Evolutionary conservation across 495 filamentous ascomycete genomes (phyloP).

Genomic region (Podospora conica): DNA sequence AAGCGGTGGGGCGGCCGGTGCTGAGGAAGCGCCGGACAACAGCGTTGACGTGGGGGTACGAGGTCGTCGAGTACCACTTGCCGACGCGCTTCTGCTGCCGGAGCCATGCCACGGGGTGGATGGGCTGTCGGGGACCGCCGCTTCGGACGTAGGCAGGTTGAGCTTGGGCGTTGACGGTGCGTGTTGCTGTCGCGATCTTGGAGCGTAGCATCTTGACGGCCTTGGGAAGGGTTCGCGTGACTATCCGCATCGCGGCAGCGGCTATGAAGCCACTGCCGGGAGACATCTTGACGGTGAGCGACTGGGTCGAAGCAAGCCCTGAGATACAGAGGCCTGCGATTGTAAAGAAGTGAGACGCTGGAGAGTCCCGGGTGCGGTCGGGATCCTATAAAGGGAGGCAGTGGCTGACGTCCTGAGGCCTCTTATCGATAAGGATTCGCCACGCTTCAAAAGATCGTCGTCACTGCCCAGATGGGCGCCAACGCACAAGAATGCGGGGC

Average conservation of each 20-base stretch:
- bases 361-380: slow-evolving; percentile 16
- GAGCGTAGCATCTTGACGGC: slow-evolving; percentile 45
- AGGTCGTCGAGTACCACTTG: slow-evolving; percentile 62
- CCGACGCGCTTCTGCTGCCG: slow-evolving; percentile 58
- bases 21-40: slow-evolving; percentile 56
- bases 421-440: neutral
- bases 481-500: neutral
- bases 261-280: slow-evolving; percentile 62
- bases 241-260: slow-evolving; percentile 60
- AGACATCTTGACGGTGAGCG: slow-evolving; percentile 49
- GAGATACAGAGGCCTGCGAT: slow-evolving; percentile 2
- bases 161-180: slow-evolving; percentile 41
- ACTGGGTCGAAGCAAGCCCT: slow-evolving; percentile 6
- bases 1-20: slow-evolving; percentile 28
- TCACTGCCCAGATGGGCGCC: neutral
- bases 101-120: slow-evolving; percentile 65
- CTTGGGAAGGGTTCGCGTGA: slow-evolving; percentile 62
- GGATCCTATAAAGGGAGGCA: slow-evolving; percentile 11
- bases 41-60: slow-evolving; percentile 46
- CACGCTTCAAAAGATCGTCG: neutral
- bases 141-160: slow-evolving; percentile 45
- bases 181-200: slow-evolving; percentile 51
- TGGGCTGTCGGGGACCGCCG: slow-evolving; percentile 53
- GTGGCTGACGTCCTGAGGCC: neutral
- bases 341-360: slow-evolving; percentile 4